These are phyloP conservation scores for Pseudocercospora fijiensis DNA, from an alignment of 2,329 filamentous ascomycete genomes.

Conservation along the genomic window DNA sequence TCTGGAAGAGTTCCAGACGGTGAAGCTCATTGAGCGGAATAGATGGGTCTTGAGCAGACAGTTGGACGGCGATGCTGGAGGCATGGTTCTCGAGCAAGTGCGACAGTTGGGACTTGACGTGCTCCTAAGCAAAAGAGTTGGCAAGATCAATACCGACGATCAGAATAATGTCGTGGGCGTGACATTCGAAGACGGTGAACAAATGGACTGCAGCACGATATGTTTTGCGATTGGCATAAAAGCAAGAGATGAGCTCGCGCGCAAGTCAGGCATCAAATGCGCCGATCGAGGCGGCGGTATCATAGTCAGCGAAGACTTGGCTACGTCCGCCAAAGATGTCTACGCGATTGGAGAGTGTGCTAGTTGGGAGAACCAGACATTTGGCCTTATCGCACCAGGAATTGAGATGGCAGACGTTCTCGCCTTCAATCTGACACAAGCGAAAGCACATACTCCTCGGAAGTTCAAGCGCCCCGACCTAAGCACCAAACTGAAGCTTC, in stretches of 20 bases:
- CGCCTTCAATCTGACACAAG: conserved; percentile 85
- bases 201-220: conserved; percentile 73
- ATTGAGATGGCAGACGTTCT: conserved; percentile 92
- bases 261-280: conserved; percentile 67
- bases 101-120: conserved; percentile 75
- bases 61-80: conserved; percentile 76
- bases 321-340: conserved; percentile 69
- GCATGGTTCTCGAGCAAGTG: conserved; percentile 79
- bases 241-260: conserved; percentile 74
- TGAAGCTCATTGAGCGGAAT: conserved; percentile 79
- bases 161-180: conserved; percentile 70
- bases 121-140: conserved; percentile 72
- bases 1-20: conserved; percentile 68
- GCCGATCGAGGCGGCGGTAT: conserved; percentile 74
- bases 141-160: conserved; percentile 66
- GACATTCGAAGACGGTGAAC: conserved; percentile 75
- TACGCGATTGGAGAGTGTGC: conserved; percentile 92
- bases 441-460: conserved; percentile 66
- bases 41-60: conserved; percentile 80
- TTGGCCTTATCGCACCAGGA: conserved; percentile 83
- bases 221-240: conserved; percentile 90
- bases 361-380: conserved; percentile 83
- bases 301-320: conserved; percentile 64
- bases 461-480: conserved; percentile 79
- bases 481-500: conserved; percentile 85